These are phyloP conservation scores for Chaetomidium leptoderma DNA, from an alignment of 495 filamentous ascomycete species.

Conservation along the genomic window DNA sequence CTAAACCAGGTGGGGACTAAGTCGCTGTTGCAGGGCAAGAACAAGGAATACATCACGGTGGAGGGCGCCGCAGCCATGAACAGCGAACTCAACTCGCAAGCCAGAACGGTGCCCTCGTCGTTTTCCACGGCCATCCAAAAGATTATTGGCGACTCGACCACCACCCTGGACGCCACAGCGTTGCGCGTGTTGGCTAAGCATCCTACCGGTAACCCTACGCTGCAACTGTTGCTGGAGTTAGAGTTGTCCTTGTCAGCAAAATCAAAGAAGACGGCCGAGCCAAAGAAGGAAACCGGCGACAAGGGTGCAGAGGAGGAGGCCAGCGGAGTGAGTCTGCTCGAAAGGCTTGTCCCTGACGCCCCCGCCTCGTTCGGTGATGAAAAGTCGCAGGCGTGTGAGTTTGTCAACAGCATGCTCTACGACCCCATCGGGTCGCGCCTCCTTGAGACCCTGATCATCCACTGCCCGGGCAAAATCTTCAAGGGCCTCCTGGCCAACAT, in stretches of 20 bases:
- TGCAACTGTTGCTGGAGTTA: conserved; percentile 81
- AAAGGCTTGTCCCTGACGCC: conserved; percentile 42
- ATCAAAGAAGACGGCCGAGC: conserved; percentile 43
- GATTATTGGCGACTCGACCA: conserved; percentile 68
- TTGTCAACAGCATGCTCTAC: conserved; percentile 82
- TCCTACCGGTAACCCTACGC: conserved; percentile 79
- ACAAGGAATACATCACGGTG: conserved; percentile 74
- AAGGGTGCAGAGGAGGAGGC: conserved; percentile 15
- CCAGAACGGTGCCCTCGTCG: conserved; percentile 65
- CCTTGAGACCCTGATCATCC: conserved; percentile 74
- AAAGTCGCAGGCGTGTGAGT: conserved; percentile 47
- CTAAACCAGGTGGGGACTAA: conserved; percentile 59
- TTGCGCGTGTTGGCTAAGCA: conserved; percentile 79
- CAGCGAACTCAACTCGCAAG: conserved; percentile 32
- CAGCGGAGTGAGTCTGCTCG: conserved; percentile 28
- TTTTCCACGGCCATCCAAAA: conserved; percentile 73
- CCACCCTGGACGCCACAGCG: conserved; percentile 64
- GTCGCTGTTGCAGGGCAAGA: conserved; percentile 75
- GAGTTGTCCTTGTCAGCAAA: conserved; percentile 70
- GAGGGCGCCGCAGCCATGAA: conserved; percentile 33
- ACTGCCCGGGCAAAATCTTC: conserved; percentile 82
- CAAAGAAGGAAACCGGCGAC: conserved; percentile 29
- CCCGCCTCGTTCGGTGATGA: conserved; percentile 43
- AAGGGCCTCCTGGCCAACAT: conserved; percentile 72
- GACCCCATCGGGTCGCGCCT: conserved; percentile 84